Conservation (phyloP, 2,329 filamentous ascomycete species). For the Tothia fuscella region DNA sequence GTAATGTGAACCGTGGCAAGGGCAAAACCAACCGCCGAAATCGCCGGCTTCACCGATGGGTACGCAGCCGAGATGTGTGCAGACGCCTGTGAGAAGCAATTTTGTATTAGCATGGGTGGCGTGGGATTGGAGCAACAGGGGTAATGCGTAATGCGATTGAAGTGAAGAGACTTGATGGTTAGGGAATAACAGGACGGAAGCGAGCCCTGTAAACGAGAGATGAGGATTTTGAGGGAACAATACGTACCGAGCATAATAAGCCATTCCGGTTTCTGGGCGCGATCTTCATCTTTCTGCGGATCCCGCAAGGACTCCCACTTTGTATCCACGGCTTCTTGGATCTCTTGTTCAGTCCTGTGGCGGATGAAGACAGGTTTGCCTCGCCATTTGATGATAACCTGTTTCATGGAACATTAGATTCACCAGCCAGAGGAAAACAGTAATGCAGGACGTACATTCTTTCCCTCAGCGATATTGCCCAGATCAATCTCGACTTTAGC, state of each 20-base stretch:
- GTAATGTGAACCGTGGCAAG: constrained; percentile 99
- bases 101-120: constrained; percentile 18
- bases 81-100: constrained; percentile 65
- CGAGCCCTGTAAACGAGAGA: no score
- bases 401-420: constrained; percentile 14
- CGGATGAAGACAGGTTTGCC: constrained; percentile 99
- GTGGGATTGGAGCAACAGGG: no score
- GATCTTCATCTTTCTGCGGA: constrained; percentile 79
- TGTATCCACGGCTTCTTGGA: constrained; percentile 84
- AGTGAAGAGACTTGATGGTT: background rate
- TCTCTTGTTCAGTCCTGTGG: constrained; percentile 87
- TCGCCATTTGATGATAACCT: constrained; percentile 99
- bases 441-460: constrained; percentile 96
- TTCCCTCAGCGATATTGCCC: constrained; percentile 86
- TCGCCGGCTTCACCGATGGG: constrained; percentile 98
- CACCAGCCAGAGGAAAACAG: background rate
- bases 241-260: constrained; percentile 85
- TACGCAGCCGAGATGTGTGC: constrained; percentile 98
- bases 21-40: constrained; percentile 99
- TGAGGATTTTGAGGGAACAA: background rate
- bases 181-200: no score
- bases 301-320: constrained; percentile 77
- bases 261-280: constrained; percentile 98
- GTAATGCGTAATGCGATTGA: background rate
- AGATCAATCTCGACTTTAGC: constrained; percentile 99